These are phyloP conservation scores for Bruguiera parviflora DNA, from an alignment of 345 rosid genomes.

Conservation along the genomic window DNA sequence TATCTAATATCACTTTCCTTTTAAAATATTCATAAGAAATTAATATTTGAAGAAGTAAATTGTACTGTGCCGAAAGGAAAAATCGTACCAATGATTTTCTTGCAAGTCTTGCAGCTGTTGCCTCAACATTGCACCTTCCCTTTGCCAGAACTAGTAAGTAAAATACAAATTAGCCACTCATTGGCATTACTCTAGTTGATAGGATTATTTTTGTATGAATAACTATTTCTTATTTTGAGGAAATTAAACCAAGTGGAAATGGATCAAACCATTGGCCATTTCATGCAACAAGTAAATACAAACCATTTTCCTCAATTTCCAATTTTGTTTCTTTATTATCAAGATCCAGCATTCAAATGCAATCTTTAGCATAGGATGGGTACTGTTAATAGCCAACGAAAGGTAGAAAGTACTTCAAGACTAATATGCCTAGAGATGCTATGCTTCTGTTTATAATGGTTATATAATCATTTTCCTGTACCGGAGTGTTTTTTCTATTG, in stretches of 20 bases:
- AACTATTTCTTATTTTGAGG: not conserved
- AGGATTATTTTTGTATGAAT: too few species aligned
- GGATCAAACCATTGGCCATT: not conserved
- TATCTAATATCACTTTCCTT: not conserved
- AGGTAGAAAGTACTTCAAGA: too few species aligned
- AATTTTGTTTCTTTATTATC: not conserved
- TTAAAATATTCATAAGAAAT: not conserved
- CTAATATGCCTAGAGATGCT: too few species aligned
- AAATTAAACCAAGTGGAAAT: not conserved
- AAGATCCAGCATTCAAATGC: conserved; percentile 1
- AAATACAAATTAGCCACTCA: conserved; percentile 13
- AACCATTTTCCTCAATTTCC: not conserved
- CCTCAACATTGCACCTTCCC: conserved; percentile 66
- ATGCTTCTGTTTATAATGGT: too few species aligned
- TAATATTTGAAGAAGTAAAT: not conserved
- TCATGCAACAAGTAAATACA: not conserved
- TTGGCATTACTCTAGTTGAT: too few species aligned
- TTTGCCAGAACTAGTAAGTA: conserved; percentile 71
- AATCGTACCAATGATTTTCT: conserved; percentile 68
- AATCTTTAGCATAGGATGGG: not conserved
- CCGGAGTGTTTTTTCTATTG: too few species aligned
- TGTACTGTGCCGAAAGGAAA: not conserved
- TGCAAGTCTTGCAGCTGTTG: conserved; percentile 68
- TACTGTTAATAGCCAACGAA: not conserved
- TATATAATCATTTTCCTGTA: too few species aligned